A percentile compares a stretch with the other conserved stretches of the same genome.
These are phyloP conservation scores for Lanmaoa rubissima DNA, from an alignment of 768 basidiomycete genomes.

Conservation along the genomic window DNA sequence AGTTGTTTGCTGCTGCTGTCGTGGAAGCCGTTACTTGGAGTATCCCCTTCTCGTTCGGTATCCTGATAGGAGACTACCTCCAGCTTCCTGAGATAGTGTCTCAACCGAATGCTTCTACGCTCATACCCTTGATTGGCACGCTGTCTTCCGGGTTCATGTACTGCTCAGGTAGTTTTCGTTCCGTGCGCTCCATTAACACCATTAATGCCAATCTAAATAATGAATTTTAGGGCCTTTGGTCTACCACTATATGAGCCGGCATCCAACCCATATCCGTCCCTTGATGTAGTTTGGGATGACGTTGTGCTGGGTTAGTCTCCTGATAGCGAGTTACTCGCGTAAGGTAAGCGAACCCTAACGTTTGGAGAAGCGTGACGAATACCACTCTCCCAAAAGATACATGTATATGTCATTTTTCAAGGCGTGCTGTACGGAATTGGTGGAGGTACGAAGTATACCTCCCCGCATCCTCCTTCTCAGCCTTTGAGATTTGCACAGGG, in stretches of 20 bases:
- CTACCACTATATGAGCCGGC: not conserved
- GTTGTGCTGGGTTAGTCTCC: not conserved
- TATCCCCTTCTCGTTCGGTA: conserved; percentile 4
- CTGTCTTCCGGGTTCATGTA: too few species aligned
- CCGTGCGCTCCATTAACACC: not conserved
- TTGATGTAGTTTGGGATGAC: not conserved
- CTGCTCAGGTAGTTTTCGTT: too few species aligned
- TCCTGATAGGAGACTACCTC: not conserved
- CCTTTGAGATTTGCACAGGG: too few species aligned
- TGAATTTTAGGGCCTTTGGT: not conserved
- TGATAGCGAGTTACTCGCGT: not conserved
- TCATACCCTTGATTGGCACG: too few species aligned
- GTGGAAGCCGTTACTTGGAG: not conserved
- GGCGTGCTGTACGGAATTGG: conserved; percentile 2
- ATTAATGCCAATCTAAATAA: not conserved
- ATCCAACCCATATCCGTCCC: not conserved
- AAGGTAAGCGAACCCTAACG: not conserved
- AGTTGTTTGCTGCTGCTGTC: not conserved
- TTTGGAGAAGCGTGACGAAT: not conserved
- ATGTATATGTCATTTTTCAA: conserved; percentile 1
- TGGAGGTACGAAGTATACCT: not conserved
- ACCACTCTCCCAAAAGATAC: not conserved
- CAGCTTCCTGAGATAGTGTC: not conserved
- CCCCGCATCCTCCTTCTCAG: too few species aligned
- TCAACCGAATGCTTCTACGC: not conserved